Percentiles rank a stretch among this genome's conserved stretches.
Conservation (phyloP, 2,329 filamentous ascomycete species). For the Aspergillus sp. region DNA sequence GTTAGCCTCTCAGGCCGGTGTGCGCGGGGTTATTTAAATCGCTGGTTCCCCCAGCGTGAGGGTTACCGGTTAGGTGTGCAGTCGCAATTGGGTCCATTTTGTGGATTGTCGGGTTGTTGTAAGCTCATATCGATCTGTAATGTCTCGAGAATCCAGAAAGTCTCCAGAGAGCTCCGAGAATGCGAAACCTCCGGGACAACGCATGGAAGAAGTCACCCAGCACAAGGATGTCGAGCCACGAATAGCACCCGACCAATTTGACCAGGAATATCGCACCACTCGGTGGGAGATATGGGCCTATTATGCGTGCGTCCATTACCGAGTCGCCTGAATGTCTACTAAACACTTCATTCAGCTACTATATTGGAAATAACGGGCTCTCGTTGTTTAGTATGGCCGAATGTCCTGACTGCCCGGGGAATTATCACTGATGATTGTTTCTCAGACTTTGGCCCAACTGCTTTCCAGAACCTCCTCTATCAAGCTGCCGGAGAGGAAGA, state of each 20-base stretch:
- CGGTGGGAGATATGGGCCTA: conserved; percentile 58
- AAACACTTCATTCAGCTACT: conserved; percentile 50
- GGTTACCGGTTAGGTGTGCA: not conserved
- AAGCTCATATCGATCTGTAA: not conserved
- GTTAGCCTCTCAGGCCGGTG: not conserved
- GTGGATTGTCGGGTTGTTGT: not conserved
- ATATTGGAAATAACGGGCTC: conserved; percentile 66
- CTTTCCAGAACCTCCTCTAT: conserved; percentile 64
- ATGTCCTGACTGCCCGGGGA: not conserved
- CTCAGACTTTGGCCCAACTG: conserved; percentile 60
- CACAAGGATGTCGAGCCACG: conserved; percentile 34
- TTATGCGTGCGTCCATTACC: conserved; percentile 43
- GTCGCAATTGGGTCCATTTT: not conserved
- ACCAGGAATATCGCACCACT: conserved; percentile 53
- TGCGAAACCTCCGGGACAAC: not conserved
- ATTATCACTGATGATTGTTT: not conserved
- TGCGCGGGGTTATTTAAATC: not conserved
- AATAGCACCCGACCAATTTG: conserved; percentile 56
- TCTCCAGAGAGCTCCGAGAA: not conserved
- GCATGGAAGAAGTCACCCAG: not conserved
- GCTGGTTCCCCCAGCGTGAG: not conserved
- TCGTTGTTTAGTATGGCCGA: conserved; percentile 54
- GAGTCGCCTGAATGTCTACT: conserved; percentile 11
- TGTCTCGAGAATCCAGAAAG: not conserved
- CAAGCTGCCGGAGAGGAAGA: conserved; percentile 58